phyloP scores from a whole-genome alignment of 2,329 filamentous ascomycete genomes.

The Elsinoe necatrix region DNA sequence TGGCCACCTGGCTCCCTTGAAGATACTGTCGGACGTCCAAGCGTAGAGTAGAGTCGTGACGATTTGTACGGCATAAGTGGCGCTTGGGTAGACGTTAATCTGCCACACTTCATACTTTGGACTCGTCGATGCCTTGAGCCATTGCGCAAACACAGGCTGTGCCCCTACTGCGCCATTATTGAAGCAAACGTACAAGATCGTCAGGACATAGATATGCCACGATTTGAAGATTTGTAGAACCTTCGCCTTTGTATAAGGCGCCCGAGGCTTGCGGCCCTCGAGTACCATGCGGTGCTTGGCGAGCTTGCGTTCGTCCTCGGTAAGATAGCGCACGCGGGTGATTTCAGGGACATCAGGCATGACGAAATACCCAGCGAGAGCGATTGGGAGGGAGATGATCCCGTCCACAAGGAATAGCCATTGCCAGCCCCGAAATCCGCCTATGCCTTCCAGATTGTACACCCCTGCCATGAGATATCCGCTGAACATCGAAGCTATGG shows the following conservation, averaged over 20 bases:
- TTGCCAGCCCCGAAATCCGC: slow-evolving; percentile 47
- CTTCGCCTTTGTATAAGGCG: slow-evolving; percentile 44
- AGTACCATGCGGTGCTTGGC: slow-evolving; percentile 44
- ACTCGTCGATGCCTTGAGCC: slow-evolving; percentile 34
- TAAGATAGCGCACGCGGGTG: slow-evolving; percentile 42
- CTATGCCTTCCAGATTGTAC: slow-evolving; percentile 41
- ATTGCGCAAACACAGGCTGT: slow-evolving; percentile 50
- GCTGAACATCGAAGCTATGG: slow-evolving; percentile 40
- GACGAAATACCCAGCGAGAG: slow-evolving; percentile 41
- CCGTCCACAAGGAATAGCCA: slow-evolving; percentile 46
- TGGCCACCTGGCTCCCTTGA: slow-evolving; percentile 54
- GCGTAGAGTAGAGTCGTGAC: slow-evolving; percentile 55
- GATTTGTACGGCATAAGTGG: slow-evolving; percentile 46
- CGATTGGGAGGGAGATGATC: slow-evolving; percentile 46
- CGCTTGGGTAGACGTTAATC: slow-evolving; percentile 49
- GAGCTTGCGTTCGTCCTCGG: slow-evolving; percentile 36
- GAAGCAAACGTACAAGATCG: slow-evolving; percentile 52
- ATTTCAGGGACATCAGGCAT: slow-evolving; percentile 46
- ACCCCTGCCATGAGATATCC: slow-evolving; percentile 50
- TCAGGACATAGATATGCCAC: slow-evolving; percentile 57
- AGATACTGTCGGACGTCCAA: slow-evolving; percentile 56
- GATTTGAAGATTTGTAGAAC: slow-evolving; percentile 48
- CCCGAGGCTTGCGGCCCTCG: slow-evolving; percentile 39
- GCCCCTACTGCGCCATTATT: slow-evolving; percentile 48
- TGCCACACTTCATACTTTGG: slow-evolving; percentile 42